These are phyloP conservation scores for Ogataea polymorpha DNA, from an alignment of 805 yeast genomes.

Conservation along the genomic window DNA sequence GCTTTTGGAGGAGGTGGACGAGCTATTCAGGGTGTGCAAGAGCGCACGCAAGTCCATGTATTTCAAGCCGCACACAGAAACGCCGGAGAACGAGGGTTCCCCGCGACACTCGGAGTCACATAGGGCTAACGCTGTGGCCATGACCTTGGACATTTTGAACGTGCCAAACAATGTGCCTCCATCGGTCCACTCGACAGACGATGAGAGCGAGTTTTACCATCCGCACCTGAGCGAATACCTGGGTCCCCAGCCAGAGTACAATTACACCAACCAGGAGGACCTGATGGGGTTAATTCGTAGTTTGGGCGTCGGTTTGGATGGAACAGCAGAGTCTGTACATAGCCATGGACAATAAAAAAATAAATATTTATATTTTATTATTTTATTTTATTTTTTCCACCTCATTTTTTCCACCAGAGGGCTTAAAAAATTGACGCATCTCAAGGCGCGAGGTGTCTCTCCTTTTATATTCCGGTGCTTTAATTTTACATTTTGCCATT, in stretches of 20 bases:
- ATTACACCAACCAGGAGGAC: conserved; percentile 29
- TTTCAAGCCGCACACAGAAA: conserved; percentile 35
- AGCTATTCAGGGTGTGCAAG: conserved; percentile 59
- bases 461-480: neutral
- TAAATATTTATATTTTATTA: too few species aligned
- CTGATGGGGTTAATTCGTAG: conserved; percentile 26
- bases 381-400: too few species aligned
- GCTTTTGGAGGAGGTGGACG: conserved; percentile 78
- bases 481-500: conserved; percentile 5
- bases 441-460: conserved; percentile 5
- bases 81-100: conserved; percentile 1
- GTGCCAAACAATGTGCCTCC: conserved; percentile 38
- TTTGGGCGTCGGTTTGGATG: conserved; percentile 14
- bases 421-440: neutral
- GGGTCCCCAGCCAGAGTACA: conserved; percentile 15
- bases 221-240: conserved; percentile 5
- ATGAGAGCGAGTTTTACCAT: conserved; percentile 15
- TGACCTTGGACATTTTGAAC: conserved; percentile 32
- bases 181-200: conserved; percentile 34
- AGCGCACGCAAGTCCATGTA: conserved; percentile 48
- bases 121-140: conserved; percentile 4
- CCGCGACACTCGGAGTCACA: neutral
- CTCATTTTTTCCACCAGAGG: neutral
- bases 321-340: conserved; percentile 1
- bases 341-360: neutral